Evolutionary conservation across 163 green algal species (phyloP).

Genomic region (Coccomyxa subellipsoidea): DNA sequence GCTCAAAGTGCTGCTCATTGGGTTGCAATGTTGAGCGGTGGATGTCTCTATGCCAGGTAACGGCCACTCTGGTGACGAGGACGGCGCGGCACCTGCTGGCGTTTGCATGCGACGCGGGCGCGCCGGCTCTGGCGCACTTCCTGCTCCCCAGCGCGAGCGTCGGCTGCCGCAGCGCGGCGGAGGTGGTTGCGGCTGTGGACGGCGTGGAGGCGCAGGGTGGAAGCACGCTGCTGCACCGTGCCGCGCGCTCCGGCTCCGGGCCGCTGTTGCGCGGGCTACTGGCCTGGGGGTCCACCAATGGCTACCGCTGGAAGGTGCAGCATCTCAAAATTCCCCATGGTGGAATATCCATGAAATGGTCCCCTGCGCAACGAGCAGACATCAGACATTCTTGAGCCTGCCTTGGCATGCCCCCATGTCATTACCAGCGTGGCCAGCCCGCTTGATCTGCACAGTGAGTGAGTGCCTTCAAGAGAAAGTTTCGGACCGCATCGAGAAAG

Average conservation of each 20-base stretch:
- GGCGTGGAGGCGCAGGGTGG: background rate
- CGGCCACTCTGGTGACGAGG: background rate
- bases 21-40: too few species aligned
- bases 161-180: background rate
- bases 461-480: too few species aligned
- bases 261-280: slow-evolving; percentile 26
- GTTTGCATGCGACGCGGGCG: slow-evolving; percentile 11
- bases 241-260: slow-evolving; percentile 44
- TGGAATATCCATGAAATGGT: too few species aligned
- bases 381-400: too few species aligned
- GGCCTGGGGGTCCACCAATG: background rate
- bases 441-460: too few species aligned
- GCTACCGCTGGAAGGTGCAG: background rate
- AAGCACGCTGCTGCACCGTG: slow-evolving; percentile 54
- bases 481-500: too few species aligned
- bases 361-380: too few species aligned
- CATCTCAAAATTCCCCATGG: too few species aligned
- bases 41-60: background rate
- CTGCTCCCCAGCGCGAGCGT: background rate
- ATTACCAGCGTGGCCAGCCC: too few species aligned
- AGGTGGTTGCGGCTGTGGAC: background rate
- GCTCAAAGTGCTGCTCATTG: background rate
- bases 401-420: too few species aligned
- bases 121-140: background rate
- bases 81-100: slow-evolving; percentile 5